Percentiles rank a stretch among this genome's conserved stretches.
Evolutionary conservation across 2,329 filamentous ascomycete species (phyloP).

Genomic region (Colletotrichum abscissum): DNA sequence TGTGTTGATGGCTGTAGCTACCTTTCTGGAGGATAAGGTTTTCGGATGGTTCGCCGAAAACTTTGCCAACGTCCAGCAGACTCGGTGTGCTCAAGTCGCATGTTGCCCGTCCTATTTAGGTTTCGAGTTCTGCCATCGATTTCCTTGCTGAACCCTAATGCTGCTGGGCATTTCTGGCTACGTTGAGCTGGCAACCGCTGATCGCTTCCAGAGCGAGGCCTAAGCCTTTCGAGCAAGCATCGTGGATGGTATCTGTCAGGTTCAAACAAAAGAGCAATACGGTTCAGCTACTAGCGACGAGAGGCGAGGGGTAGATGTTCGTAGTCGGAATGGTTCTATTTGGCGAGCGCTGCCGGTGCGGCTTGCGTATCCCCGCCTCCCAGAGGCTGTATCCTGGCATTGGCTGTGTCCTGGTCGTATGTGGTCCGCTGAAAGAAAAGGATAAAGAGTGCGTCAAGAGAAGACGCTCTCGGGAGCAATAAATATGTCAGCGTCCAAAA

Average conservation of each 20-base stretch:
- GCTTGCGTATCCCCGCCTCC: background rate
- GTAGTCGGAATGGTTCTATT: background rate
- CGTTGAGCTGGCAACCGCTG: background rate
- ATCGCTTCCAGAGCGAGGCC: background rate
- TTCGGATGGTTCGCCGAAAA: slow-evolving; percentile 26
- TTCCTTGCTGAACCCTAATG: background rate
- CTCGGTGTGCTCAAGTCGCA: slow-evolving; percentile 2
- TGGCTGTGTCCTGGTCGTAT: background rate
- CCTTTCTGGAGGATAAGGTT: slow-evolving; percentile 16
- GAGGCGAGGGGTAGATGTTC: background rate
- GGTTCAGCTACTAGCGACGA: background rate
- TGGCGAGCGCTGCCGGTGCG: background rate
- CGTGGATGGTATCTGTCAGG: background rate
- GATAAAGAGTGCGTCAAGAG: background rate
- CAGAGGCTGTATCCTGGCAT: background rate
- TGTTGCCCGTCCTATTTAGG: background rate
- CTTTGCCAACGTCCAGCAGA: background rate
- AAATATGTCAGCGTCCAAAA: background rate
- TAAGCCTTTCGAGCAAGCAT: background rate
- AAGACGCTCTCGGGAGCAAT: background rate
- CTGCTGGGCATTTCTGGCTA: background rate
- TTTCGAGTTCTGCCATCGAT: background rate
- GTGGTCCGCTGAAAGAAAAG: background rate
- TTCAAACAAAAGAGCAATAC: background rate
- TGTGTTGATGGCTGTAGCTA: slow-evolving; percentile 8